phyloP scores from a whole-genome alignment of 495 filamentous ascomycete genomes.

The Acidiella bohemica region DNA sequence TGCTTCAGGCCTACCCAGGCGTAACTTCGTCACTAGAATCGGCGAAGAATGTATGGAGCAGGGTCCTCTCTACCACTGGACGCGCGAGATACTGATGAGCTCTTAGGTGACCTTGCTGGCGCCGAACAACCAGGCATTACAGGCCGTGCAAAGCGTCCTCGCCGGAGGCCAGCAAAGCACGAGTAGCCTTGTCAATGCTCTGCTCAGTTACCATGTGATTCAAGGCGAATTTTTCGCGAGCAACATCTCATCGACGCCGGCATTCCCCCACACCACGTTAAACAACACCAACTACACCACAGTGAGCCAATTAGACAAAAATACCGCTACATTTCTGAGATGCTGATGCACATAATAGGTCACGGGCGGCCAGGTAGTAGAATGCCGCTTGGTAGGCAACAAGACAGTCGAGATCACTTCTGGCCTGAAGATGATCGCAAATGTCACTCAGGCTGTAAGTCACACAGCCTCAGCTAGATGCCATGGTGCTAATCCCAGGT shows the following conservation, averaged over 20 bases:
- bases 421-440: constrained; percentile 25
- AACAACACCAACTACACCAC: constrained; percentile 37
- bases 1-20: constrained; percentile 32
- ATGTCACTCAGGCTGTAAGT: constrained; percentile 26
- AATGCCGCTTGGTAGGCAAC: constrained; percentile 21
- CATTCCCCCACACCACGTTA: constrained; percentile 44
- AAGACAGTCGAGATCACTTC: constrained; percentile 26
- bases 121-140: constrained; percentile 47
- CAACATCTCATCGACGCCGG: constrained; percentile 30
- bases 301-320: no score
- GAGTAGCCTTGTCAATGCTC: constrained; percentile 28
- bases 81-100: no score
- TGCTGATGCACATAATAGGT: no score
- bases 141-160: constrained; percentile 24
- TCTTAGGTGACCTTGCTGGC: constrained; percentile 59
- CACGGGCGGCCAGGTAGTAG: constrained; percentile 36
- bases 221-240: constrained; percentile 37
- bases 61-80: no score
- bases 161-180: constrained; percentile 14
- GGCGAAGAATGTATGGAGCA: constrained; percentile 37
- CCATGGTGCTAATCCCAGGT: no score
- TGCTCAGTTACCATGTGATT: constrained; percentile 54
- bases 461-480: no score
- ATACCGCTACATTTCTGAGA: no score
- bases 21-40: constrained; percentile 30